phyloP scores from a whole-genome alignment of 2,329 filamentous ascomycete species.

The Akanthomyces dipterigenus region DNA sequence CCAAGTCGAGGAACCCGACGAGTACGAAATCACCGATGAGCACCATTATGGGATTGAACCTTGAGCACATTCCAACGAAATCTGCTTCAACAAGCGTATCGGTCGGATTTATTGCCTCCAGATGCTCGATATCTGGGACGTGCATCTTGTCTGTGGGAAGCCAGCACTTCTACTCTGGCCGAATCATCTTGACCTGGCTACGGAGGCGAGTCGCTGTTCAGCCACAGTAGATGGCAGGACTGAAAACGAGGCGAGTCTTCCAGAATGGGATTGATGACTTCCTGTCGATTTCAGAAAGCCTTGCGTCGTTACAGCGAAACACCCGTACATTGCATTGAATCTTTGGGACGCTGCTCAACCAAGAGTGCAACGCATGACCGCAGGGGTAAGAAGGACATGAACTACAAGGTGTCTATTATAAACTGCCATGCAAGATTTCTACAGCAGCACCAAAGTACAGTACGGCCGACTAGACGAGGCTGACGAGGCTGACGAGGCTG shows the following conservation, averaged over 20 bases:
- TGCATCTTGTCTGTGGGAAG: not conserved
- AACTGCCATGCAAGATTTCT: too few species aligned
- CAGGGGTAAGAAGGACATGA: too few species aligned
- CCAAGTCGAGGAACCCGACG: not conserved
- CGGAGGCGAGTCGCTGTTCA: not conserved
- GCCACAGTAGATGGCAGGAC: not conserved
- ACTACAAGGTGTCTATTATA: too few species aligned
- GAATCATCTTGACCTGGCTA: not conserved
- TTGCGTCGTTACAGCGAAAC: not conserved
- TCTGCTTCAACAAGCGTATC: not conserved
- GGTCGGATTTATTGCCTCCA: not conserved
- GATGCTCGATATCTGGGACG: not conserved
- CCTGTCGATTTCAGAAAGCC: not conserved
- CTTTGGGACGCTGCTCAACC: too few species aligned
- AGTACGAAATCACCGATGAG: conserved; percentile 1
- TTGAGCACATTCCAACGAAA: not conserved
- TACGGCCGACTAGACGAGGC: not conserved
- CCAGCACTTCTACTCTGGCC: not conserved
- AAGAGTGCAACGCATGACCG: too few species aligned
- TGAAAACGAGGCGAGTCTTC: not conserved
- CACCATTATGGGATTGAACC: not conserved
- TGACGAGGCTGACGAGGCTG: not conserved
- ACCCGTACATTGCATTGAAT: too few species aligned
- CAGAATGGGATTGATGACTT: not conserved
- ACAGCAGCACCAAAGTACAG: not conserved